These are phyloP conservation scores for Thelonectria rubi DNA, from an alignment of 2,329 filamentous ascomycete genomes.

Conservation along the genomic window DNA sequence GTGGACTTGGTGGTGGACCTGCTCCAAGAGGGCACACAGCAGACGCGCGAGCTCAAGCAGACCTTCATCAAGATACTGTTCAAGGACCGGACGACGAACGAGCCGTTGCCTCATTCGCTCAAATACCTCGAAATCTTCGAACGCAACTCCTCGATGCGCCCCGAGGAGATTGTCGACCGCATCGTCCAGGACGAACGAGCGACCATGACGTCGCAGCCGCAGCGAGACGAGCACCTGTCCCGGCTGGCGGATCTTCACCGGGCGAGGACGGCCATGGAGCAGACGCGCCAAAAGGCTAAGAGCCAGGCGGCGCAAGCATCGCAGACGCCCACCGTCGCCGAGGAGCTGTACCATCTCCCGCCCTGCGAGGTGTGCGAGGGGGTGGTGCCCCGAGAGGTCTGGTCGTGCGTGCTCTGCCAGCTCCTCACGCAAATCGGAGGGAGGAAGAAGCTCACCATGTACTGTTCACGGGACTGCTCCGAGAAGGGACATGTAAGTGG, in stretches of 20 bases:
- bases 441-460: conserved; percentile 50
- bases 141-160: conserved; percentile 37
- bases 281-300: conserved; percentile 52
- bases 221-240: conserved; percentile 50
- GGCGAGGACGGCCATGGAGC: conserved; percentile 60
- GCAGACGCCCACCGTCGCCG: conserved; percentile 41
- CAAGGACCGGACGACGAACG: conserved; percentile 47
- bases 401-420: conserved; percentile 58
- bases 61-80: conserved; percentile 56
- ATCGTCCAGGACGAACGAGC: conserved; percentile 47
- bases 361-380: conserved; percentile 53
- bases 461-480: conserved; percentile 56
- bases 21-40: conserved; percentile 44
- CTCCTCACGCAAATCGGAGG: conserved; percentile 51
- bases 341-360: conserved; percentile 50
- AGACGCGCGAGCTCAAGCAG: conserved; percentile 47
- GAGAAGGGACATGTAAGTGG: conserved; percentile 53
- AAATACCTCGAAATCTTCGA: conserved; percentile 53
- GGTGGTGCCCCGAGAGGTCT: conserved; percentile 47
- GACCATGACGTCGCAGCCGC: conserved; percentile 44
- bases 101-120: conserved; percentile 45
- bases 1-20: conserved; percentile 48
- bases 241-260: conserved; percentile 58
- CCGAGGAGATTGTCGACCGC: conserved; percentile 49
- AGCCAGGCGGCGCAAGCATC: conserved; percentile 43